Percentiles rank a stretch among this genome's conserved stretches.
These are phyloP conservation scores for Neoscytalidium dimidiatum DNA, from an alignment of 2,329 filamentous ascomycete species.

Conservation along the genomic window DNA sequence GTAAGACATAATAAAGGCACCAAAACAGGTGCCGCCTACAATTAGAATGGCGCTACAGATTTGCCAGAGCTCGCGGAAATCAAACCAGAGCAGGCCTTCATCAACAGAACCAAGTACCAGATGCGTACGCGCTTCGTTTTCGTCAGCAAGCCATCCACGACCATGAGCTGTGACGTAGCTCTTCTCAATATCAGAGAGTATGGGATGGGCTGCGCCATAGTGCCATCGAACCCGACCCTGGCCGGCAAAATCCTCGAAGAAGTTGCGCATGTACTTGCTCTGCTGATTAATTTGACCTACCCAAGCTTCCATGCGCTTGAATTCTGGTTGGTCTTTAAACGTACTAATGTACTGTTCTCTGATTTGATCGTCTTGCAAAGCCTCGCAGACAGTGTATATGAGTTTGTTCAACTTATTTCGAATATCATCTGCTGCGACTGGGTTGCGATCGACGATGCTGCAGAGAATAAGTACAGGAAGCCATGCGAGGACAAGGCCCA, in stretches of 20 bases:
- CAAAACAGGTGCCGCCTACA: slow-evolving; percentile 38
- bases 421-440: slow-evolving; percentile 44
- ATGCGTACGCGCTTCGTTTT: slow-evolving; percentile 32
- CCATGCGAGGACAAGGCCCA: slow-evolving; percentile 49
- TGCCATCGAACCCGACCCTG: slow-evolving; percentile 39
- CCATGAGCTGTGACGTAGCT: slow-evolving; percentile 42
- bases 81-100: slow-evolving; percentile 44
- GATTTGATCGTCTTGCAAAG: slow-evolving; percentile 32
- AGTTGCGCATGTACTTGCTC: slow-evolving; percentile 29
- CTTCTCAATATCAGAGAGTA: slow-evolving; percentile 44
- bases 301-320: slow-evolving; percentile 25
- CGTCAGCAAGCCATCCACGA: slow-evolving; percentile 42
- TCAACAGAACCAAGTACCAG: slow-evolving; percentile 39
- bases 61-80: slow-evolving; percentile 47
- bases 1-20: slow-evolving; percentile 45
- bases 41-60: slow-evolving; percentile 39
- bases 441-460: slow-evolving; percentile 50
- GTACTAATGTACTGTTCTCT: slow-evolving; percentile 32
- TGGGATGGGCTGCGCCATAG: slow-evolving; percentile 45
- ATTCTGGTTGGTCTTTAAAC: slow-evolving; percentile 29
- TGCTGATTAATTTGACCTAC: slow-evolving; percentile 29
- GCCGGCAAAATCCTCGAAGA: slow-evolving; percentile 45
- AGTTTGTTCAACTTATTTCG: slow-evolving; percentile 41
- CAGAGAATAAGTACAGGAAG: slow-evolving; percentile 48
- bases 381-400: slow-evolving; percentile 38